Base-by-base conservation (phyloP, 768 basidiomycete genomes). In the Termitomyces sp. region DNA sequence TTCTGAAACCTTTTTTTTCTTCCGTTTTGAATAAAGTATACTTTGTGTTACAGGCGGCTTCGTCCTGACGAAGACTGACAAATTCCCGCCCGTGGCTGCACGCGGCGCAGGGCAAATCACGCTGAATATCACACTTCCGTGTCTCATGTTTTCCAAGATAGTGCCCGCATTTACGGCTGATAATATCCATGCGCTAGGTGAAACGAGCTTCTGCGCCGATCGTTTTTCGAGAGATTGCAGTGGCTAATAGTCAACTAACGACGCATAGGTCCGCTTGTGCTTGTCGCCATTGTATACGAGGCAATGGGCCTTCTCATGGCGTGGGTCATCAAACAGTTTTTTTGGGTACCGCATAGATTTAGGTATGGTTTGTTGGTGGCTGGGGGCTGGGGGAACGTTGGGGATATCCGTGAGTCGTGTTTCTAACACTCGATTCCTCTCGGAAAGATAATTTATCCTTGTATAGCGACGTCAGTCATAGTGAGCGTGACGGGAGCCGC, bases 281-380 rank as follows among this genome's bases (percentile, higher is more conserved):
- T 88, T 12, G 70, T 88, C n/a, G 83, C 81, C 0, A 27, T 86
- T 0, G 51, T 86, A 4, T 90, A 91, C 61, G 79, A 85, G 58
- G 64, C 64, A 2, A 68, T 87, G 4, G 86, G 90, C 7, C 65
- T 83, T 9, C 36, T 68, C 7, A 74, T 85, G 24, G 82, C 83
- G 0, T 84, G 77, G 74, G 48, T 79, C n/a, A 70, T 83, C 53
- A 80, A 80, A 49, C 79, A 81, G 59, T 62, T 87, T 50, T 90
- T 87, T 63, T 90, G 88, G 83, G 87, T 91, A 2, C 90, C 90
- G 0, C 85, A 88, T 64, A 78, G 86, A 27, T 90, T 91, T 64
- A 75, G 88, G 47, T 82, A 84, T 63, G 90, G 88, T 0, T 76
- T 91, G 24, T 64, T 90, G 0, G 80, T 82, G 3, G 87, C 88